Evolutionary conservation across 129 eudicot species (phyloP).

Genomic region (Artemisia tridentata): DNA sequence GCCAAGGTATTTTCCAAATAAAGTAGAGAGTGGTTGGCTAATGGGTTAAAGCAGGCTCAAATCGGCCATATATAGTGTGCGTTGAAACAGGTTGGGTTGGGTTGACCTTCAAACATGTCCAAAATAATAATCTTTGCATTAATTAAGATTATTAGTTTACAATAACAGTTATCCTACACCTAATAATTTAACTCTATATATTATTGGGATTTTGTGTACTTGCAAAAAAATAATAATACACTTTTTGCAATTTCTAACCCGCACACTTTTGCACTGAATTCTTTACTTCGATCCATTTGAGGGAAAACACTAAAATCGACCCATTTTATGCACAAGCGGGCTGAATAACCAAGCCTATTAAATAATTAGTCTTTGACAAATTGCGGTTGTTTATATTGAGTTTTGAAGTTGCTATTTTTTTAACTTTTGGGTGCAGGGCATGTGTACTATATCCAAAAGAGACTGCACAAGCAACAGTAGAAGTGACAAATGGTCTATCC

Average conservation of each 20-base stretch:
- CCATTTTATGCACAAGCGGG: too few relatives aligned
- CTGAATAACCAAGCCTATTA: not conserved
- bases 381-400: not conserved
- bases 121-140: too few relatives aligned
- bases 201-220: not conserved
- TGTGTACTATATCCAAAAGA: conserved; percentile 81
- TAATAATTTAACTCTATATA: not conserved
- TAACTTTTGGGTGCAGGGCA: conserved; percentile 49
- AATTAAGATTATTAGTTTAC: not conserved
- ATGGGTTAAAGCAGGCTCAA: too few relatives aligned
- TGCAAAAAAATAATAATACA: too few relatives aligned
- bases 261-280: too few relatives aligned
- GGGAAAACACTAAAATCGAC: too few relatives aligned
- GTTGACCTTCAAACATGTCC: too few relatives aligned
- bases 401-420: conserved; percentile 5
- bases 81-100: too few relatives aligned
- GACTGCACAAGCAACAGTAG: conserved; percentile 51
- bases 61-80: too few relatives aligned
- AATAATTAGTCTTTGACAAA: not conserved
- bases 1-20: conserved; percentile 56
- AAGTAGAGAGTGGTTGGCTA: too few relatives aligned
- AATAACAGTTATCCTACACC: not conserved
- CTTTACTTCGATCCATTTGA: too few relatives aligned
- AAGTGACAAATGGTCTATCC: conserved; percentile 67
- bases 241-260: too few relatives aligned